A percentile compares a stretch with the other conserved stretches of the same genome.
These are phyloP conservation scores for Pythium monospermum DNA, from an alignment of 352 stramenopile species.

Conservation along the genomic window DNA sequence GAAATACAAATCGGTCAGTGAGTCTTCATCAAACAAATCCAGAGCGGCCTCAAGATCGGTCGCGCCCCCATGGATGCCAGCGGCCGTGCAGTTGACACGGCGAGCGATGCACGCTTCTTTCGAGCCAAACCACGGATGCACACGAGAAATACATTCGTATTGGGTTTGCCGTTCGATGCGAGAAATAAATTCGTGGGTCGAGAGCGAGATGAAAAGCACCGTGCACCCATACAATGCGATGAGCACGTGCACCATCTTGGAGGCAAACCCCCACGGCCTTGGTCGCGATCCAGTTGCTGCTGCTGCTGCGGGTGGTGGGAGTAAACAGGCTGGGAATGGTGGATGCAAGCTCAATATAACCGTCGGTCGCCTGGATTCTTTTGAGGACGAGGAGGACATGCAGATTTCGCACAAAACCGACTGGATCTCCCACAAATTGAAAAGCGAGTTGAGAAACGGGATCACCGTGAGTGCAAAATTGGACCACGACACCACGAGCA, in stretches of 20 bases:
- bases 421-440: conserved; percentile 12
- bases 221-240: conserved; percentile 6
- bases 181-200: background rate
- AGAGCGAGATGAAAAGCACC: background rate
- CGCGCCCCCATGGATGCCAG: background rate
- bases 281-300: too few relatives aligned
- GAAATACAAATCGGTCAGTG: conserved; percentile 5
- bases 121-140: conserved; percentile 14
- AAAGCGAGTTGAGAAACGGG: conserved; percentile 15
- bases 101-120: conserved; percentile 15
- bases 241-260: background rate
- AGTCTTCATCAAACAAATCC: conserved; percentile 5
- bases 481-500: conserved; percentile 19
- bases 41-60: background rate
- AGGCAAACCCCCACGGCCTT: too few relatives aligned
- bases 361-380: too few relatives aligned
- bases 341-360: too few relatives aligned
- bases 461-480: conserved; percentile 15
- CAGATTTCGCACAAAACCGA: background rate
- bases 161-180: background rate
- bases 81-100: conserved; percentile 5
- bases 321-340: too few relatives aligned
- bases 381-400: too few relatives aligned
- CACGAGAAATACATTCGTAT: background rate
- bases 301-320: too few relatives aligned